A percentile compares a stretch with the other conserved stretches of the same genome.
phyloP scores from a whole-genome alignment of 2,329 filamentous ascomycete genomes.

The Xylaria sp. region DNA sequence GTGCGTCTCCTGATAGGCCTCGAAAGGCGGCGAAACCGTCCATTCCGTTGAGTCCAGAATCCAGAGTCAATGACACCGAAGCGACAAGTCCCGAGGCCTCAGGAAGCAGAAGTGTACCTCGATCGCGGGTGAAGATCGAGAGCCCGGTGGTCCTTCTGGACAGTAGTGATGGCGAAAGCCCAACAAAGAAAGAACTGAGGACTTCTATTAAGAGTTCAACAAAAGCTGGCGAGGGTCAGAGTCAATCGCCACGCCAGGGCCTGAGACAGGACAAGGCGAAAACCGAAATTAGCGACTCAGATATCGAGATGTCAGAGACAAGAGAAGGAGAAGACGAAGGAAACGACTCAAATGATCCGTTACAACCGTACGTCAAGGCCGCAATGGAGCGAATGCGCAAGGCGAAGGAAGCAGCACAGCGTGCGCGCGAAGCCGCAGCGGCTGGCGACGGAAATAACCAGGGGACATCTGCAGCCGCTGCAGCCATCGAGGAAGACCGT shows the following conservation, averaged over 20 bases:
- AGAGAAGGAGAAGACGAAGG: constrained; percentile 31
- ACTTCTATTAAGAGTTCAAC: not conserved
- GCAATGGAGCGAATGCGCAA: constrained; percentile 36
- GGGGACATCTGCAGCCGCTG: not conserved
- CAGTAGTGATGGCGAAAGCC: constrained; percentile 26
- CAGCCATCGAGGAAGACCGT: constrained; percentile 11
- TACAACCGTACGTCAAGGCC: constrained; percentile 41
- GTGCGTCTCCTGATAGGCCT: constrained; percentile 14
- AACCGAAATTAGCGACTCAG: constrained; percentile 12
- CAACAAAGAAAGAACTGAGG: constrained; percentile 3
- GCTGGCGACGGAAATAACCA: constrained; percentile 3
- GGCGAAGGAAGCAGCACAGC: constrained; percentile 20
- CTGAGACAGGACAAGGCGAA: constrained; percentile 1
- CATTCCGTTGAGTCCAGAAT: constrained; percentile 13
- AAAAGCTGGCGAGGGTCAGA: not conserved
- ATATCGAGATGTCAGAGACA: constrained; percentile 18
- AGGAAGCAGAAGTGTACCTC: constrained; percentile 1
- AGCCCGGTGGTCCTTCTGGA: constrained; percentile 25
- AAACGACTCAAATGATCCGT: constrained; percentile 35
- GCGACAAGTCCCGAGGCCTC: constrained; percentile 2
- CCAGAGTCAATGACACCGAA: not conserved
- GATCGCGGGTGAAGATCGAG: not conserved
- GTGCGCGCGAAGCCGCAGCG: constrained; percentile 21
- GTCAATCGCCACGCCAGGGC: not conserved
- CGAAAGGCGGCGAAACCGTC: constrained; percentile 20